Evolutionary conservation across 495 filamentous ascomycete species (phyloP), one percentile per base, ranked within the genome.

Genomic region (Tuber magnatum): DNA sequence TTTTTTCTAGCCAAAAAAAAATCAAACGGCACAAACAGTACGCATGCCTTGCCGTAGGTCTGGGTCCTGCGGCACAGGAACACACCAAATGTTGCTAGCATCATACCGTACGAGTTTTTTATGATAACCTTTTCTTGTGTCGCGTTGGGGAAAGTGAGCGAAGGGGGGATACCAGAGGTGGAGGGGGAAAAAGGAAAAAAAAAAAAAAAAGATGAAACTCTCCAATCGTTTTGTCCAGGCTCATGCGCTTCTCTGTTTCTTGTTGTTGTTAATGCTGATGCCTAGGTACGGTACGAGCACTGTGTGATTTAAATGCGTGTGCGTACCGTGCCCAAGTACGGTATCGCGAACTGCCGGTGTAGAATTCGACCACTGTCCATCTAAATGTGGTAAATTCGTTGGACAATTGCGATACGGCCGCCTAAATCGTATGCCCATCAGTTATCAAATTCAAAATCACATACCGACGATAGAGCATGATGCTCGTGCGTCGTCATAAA

Each of bases 61-160:
- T n/a, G n/a, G 56, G n/a, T 28, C 51, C 48, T 65, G 28, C 28
- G 56, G 56, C 56, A 65, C 56, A 65, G 56, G 56, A 65, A 65
- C 56, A 65, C 44, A 20, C n/a, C 56, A 65, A 16, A 32, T 28
- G 56, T 32, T 65, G 56, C 56, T 32, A n/a, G 51, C n/a, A n/a
- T 28, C n/a, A 61, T 61, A 61, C 24, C n/a, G 0, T 28, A 32
- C 12, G 28, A 65, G 28, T 35, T 8, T 14, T 35, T 0, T 18
- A 18, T 65, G 51, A 35, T 35, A 32, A 65, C 56, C 56, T 35
- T 65, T 65, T 65, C 28, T 18, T 18, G 56, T 28, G 46, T n/a
- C 22, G 46, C 46, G 12, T 32, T 61, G n/a, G 56, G 14, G 16
- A 28, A 14, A 28, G 28, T 61, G 51, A 20, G 9, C 24, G n/a